A percentile compares a stretch with the other conserved stretches of the same genome.
Conservation (phyloP, 2,329 filamentous ascomycete genomes). For the Hymenoscyphus repandus region DNA sequence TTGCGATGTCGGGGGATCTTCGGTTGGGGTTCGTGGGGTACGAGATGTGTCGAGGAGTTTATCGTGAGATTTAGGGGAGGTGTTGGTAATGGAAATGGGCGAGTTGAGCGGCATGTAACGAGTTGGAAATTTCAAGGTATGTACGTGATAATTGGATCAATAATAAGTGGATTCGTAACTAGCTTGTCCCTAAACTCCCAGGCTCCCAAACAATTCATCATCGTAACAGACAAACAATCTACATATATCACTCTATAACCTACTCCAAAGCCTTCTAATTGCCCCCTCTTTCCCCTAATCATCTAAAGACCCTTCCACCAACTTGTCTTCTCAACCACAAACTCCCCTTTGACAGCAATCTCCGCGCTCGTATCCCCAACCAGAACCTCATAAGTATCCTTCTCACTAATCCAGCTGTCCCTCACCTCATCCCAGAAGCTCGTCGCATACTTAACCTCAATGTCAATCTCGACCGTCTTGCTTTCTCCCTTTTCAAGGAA, state of each 20-base stretch:
- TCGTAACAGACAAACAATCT: background rate
- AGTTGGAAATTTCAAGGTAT: no score
- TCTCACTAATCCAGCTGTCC: slow-evolving; percentile 60
- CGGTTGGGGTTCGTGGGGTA: background rate
- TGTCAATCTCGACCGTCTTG: slow-evolving; percentile 49
- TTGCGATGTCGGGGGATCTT: slow-evolving; percentile 1
- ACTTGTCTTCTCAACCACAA: slow-evolving; percentile 54
- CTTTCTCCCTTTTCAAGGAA: slow-evolving; percentile 54
- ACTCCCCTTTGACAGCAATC: slow-evolving; percentile 45
- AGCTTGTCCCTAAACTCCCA: no score
- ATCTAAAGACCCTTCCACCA: slow-evolving; percentile 61
- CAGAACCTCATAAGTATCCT: slow-evolving; percentile 58
- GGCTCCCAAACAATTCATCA: background rate
- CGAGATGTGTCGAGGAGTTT: background rate
- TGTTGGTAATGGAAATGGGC: no score
- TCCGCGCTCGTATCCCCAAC: slow-evolving; percentile 53
- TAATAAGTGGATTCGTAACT: no score
- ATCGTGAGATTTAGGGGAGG: background rate
- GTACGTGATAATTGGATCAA: no score
- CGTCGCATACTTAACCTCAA: slow-evolving; percentile 59
- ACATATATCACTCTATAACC: background rate
- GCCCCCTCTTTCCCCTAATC: background rate
- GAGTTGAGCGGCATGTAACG: no score
- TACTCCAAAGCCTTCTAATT: background rate
- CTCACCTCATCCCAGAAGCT: slow-evolving; percentile 68